Evolutionary conservation across 169 alveolate species (phyloP).

Genomic region (Cyclospora cayetanensis): DNA sequence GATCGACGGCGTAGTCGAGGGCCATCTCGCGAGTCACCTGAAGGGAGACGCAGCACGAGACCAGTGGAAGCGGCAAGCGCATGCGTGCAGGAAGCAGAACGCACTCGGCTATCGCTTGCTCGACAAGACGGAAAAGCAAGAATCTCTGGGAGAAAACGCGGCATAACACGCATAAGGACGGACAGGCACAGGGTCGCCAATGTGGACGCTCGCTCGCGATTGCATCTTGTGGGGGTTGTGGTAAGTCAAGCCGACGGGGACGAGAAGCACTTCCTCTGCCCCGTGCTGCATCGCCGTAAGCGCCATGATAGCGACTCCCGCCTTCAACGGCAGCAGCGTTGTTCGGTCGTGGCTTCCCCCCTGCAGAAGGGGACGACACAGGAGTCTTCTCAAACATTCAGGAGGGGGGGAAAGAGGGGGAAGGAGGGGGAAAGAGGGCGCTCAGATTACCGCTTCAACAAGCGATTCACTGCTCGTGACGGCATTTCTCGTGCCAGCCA

Average conservation of each 20-base stretch:
- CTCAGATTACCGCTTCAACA: neutral
- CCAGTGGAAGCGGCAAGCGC: neutral
- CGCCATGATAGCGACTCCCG: constrained; percentile 95
- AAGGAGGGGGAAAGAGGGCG: neutral
- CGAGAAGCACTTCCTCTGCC: constrained; percentile 89
- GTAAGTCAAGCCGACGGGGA: constrained; percentile 90
- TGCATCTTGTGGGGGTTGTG: constrained; percentile 86
- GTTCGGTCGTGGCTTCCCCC: constrained; percentile 97
- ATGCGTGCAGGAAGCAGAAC: neutral
- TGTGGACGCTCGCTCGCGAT: constrained; percentile 86
- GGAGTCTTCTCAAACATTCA: neutral
- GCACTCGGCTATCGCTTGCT: too few relatives aligned
- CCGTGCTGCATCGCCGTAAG: constrained; percentile 92
- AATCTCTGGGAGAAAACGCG: neutral
- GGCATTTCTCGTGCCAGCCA: neutral
- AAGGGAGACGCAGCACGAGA: neutral
- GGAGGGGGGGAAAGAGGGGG: neutral
- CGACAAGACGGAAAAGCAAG: neutral
- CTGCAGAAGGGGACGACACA: neutral
- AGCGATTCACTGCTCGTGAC: too few relatives aligned
- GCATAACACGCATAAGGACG: too few relatives aligned
- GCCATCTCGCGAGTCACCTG: constrained; percentile 80
- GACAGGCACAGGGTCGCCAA: constrained; percentile 87
- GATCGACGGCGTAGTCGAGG: constrained; percentile 81
- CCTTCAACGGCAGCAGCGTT: constrained; percentile 93